Conservation (phyloP, 2,329 filamentous ascomycete species). For the Penicillium rolfsii region DNA sequence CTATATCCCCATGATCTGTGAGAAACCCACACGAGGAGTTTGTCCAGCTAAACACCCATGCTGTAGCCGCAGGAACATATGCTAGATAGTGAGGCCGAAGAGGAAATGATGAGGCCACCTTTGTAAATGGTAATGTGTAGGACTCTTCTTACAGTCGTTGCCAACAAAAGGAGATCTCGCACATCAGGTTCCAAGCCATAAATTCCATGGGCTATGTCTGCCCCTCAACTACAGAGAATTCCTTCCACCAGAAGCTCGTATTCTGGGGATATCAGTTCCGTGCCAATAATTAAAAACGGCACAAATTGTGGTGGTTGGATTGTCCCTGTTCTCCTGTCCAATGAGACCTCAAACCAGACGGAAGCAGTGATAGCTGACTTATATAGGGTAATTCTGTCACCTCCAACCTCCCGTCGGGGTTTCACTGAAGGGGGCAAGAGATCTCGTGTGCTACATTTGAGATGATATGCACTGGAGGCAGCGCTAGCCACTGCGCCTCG, state of each 20-base stretch:
- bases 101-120: slow-evolving; percentile 4
- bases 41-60: slow-evolving; percentile 15
- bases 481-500: not conserved
- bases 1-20: not conserved
- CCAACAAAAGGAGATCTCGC: not conserved
- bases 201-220: not conserved
- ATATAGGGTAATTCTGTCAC: too few relatives aligned
- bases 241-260: slow-evolving; percentile 6
- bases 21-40: not conserved
- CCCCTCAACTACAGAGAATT: not conserved
- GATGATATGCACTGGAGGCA: not conserved
- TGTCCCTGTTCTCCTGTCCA: not conserved
- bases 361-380: too few relatives aligned
- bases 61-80: slow-evolving; percentile 2
- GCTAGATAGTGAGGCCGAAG: slow-evolving; percentile 5
- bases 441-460: not conserved
- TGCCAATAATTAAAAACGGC: slow-evolving; percentile 3
- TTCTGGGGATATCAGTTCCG: slow-evolving; percentile 3
- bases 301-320: not conserved
- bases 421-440: not conserved
- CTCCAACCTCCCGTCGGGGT: too few relatives aligned
- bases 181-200: not conserved
- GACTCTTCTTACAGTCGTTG: not conserved
- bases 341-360: not conserved
- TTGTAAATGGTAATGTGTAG: not conserved